phyloP scores from a whole-genome alignment of 2,329 filamentous ascomycete species.

The Ophiocordyceps unilateralis region DNA sequence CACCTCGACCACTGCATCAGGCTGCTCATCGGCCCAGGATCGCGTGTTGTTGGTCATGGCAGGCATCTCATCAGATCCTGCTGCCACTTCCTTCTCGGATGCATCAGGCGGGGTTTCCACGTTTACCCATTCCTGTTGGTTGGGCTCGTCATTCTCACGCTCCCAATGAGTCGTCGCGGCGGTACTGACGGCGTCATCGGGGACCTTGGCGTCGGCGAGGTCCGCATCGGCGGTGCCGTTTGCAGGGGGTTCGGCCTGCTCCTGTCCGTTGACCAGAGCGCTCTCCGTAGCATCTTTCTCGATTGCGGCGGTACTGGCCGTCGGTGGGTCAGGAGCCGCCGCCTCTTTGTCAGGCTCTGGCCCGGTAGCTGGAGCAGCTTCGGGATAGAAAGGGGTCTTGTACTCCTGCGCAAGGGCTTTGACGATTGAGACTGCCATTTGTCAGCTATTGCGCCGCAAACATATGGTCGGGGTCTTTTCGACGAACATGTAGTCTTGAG shows the following conservation, averaged over 20 bases:
- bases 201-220: slow-evolving; percentile 30
- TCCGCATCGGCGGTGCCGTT: slow-evolving; percentile 12
- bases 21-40: slow-evolving; percentile 72
- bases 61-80: slow-evolving; percentile 37
- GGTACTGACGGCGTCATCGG: slow-evolving; percentile 36
- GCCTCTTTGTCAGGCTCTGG: slow-evolving; percentile 15
- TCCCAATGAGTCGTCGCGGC: slow-evolving; percentile 55
- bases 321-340: slow-evolving; percentile 42
- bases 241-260: slow-evolving; percentile 16
- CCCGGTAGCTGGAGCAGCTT: slow-evolving; percentile 15
- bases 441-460: slow-evolving; percentile 5
- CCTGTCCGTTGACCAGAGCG: slow-evolving; percentile 24
- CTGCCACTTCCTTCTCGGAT: slow-evolving; percentile 46
- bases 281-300: slow-evolving; percentile 40
- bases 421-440: slow-evolving; percentile 16
- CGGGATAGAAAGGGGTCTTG: slow-evolving; percentile 21
- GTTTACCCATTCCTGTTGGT: slow-evolving; percentile 54
- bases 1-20: slow-evolving; percentile 32
- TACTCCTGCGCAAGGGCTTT: slow-evolving; percentile 34
- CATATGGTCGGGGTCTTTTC: background rate
- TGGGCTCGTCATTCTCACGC: slow-evolving; percentile 21
- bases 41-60: slow-evolving; percentile 37
- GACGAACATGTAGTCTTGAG: slow-evolving; percentile 56
- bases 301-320: slow-evolving; percentile 48
- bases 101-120: slow-evolving; percentile 53